Conservation (phyloP, 495 filamentous ascomycete species). For the Penicillium tannophilum region DNA sequence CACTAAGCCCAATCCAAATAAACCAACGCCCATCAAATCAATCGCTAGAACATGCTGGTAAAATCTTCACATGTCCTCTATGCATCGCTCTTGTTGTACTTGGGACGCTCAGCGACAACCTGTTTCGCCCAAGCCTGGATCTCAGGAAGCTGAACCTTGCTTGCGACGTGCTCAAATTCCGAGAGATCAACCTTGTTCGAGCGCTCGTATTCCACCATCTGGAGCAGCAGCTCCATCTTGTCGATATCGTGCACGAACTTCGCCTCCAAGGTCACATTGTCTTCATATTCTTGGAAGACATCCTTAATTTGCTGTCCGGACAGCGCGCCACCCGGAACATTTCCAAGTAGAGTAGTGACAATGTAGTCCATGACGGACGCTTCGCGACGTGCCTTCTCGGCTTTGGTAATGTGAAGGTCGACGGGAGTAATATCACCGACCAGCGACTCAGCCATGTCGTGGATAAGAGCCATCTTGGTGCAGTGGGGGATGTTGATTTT, state of each 20-base stretch:
- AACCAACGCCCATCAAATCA: slow-evolving; percentile 21
- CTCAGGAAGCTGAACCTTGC: slow-evolving; percentile 72
- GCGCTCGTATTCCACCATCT: slow-evolving; percentile 97
- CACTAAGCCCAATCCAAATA: slow-evolving; percentile 10
- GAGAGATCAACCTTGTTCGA: slow-evolving; percentile 68
- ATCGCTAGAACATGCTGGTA: slow-evolving; percentile 1
- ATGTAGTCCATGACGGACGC: slow-evolving; percentile 88
- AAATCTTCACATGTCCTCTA: background rate
- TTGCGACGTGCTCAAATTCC: slow-evolving; percentile 79
- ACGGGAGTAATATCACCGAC: slow-evolving; percentile 96
- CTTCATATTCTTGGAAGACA: slow-evolving; percentile 94
- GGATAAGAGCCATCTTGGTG: slow-evolving; percentile 89
- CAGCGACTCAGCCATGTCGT: slow-evolving; percentile 95
- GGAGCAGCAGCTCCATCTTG: slow-evolving; percentile 90
- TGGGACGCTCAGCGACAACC: slow-evolving; percentile 71
- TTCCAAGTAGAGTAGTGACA: slow-evolving; percentile 67
- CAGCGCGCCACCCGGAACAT: slow-evolving; percentile 64
- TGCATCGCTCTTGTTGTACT: slow-evolving; percentile 25
- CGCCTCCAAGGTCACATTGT: slow-evolving; percentile 76
- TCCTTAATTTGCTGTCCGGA: slow-evolving; percentile 68
- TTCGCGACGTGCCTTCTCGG: slow-evolving; percentile 86
- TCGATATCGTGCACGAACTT: slow-evolving; percentile 95
- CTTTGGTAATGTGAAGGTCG: slow-evolving; percentile 59
- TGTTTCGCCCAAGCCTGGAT: slow-evolving; percentile 77
- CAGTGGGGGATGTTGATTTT: slow-evolving; percentile 77